phyloP scores from a whole-genome alignment of 2,329 filamentous ascomycete species.

The Colletotrichum incanum region DNA sequence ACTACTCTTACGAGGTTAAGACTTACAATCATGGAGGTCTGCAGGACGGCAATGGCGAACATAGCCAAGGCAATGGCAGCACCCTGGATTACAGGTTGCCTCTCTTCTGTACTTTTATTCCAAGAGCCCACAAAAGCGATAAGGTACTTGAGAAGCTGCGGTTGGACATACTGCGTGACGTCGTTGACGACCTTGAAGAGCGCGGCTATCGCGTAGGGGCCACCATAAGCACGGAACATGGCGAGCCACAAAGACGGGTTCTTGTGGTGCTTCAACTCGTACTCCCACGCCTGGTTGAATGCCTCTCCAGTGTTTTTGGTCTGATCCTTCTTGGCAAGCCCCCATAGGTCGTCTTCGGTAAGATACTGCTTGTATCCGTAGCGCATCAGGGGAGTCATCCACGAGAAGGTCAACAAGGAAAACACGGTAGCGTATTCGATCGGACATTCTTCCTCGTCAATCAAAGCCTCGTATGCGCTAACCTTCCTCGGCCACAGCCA shows the following conservation, averaged over 20 bases:
- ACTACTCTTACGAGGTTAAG: not conserved
- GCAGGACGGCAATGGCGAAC: conserved; percentile 88
- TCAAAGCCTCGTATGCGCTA: conserved; percentile 71
- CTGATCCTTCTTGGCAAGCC: conserved; percentile 83
- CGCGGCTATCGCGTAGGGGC: conserved; percentile 85
- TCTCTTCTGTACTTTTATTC: conserved; percentile 62
- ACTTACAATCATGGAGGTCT: conserved; percentile 83
- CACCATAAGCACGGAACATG: conserved; percentile 86
- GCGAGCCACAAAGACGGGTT: conserved; percentile 91
- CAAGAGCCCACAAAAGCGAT: conserved; percentile 91
- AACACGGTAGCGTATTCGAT: conserved; percentile 96
- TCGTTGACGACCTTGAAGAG: conserved; percentile 94
- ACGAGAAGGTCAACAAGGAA: conserved; percentile 92
- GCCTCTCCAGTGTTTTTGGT: conserved; percentile 80
- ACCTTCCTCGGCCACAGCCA: conserved; percentile 88
- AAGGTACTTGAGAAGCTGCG: conserved; percentile 87
- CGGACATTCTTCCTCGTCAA: conserved; percentile 76
- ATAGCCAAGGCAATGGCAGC: conserved; percentile 91
- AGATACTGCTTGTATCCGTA: conserved; percentile 92
- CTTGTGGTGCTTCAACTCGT: conserved; percentile 77
- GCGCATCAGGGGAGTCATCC: conserved; percentile 99
- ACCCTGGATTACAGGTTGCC: conserved; percentile 86
- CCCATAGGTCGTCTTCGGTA: conserved; percentile 97
- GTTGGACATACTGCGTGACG: conserved; percentile 87
- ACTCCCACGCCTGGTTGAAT: conserved; percentile 83